Conservation (phyloP, 1,284 basidiomycete genomes). For the Takashimella koratensis region DNA sequence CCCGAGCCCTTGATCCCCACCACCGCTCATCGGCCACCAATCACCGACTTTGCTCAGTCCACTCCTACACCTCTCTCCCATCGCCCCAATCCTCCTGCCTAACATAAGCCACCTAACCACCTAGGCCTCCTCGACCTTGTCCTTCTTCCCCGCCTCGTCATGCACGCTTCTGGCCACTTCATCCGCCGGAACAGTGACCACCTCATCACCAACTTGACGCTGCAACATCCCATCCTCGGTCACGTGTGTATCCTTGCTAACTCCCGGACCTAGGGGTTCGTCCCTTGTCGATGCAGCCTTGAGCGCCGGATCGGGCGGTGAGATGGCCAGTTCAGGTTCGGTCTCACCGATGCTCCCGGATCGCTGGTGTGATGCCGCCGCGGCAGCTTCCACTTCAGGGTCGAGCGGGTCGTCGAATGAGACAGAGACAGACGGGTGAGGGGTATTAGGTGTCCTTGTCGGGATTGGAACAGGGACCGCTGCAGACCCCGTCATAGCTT, state of each 20-base stretch:
- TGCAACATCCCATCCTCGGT: conserved; percentile 37
- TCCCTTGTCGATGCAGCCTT: conserved; percentile 28
- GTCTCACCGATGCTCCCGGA: background rate
- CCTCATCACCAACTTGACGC: conserved; percentile 35
- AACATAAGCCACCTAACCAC: no score
- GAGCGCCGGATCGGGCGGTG: conserved; percentile 38
- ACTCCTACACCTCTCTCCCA: no score
- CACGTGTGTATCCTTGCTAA: conserved; percentile 34
- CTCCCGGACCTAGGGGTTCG: conserved; percentile 46
- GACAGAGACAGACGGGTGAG: background rate
- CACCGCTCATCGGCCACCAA: no score
- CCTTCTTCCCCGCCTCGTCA: conserved; percentile 23
- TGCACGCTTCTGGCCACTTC: conserved; percentile 43
- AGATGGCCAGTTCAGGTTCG: conserved; percentile 21
- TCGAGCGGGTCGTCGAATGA: background rate
- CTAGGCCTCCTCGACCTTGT: no score
- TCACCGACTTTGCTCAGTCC: no score
- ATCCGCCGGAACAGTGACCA: conserved; percentile 43
- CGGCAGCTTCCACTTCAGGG: background rate
- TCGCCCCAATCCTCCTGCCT: no score
- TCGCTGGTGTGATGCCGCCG: background rate
- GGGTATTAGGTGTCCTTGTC: background rate
- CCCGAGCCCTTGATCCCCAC: no score
- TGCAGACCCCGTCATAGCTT: background rate
- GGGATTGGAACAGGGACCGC: background rate